Percentiles rank a stretch among this genome's conserved stretches.
phyloP scores from a whole-genome alignment of 441 rosid species.

The Daphne laureola region DNA sequence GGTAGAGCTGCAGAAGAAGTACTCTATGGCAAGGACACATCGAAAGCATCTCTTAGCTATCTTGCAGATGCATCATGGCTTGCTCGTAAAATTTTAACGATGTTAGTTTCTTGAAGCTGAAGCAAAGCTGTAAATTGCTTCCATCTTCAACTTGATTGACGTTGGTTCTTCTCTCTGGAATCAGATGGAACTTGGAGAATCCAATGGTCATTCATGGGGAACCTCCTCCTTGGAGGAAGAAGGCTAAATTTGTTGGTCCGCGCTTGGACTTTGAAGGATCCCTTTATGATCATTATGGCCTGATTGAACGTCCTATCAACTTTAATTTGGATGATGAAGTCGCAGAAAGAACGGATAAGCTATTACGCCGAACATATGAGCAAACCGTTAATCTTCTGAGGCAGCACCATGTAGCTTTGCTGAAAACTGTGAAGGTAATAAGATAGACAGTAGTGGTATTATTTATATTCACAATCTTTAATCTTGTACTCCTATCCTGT shows the following conservation, averaged over 20 bases:
- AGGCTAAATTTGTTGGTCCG: conserved; percentile 70
- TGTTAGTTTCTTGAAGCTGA: conserved; percentile 30
- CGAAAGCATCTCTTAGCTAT: conserved; percentile 73
- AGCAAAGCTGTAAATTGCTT: conserved; percentile 12
- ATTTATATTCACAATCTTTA: not conserved
- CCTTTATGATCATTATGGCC: conserved; percentile 65
- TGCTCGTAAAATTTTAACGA: conserved; percentile 84
- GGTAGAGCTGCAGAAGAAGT: conserved; percentile 98
- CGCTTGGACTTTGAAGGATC: conserved; percentile 92
- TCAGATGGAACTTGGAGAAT: conserved; percentile 91
- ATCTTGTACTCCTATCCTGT: too few species aligned
- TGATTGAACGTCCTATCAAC: conserved; percentile 74
- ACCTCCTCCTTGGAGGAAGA: conserved; percentile 86
- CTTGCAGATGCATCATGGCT: conserved; percentile 96
- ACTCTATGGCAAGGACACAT: conserved; percentile 78
- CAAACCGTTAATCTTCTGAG: conserved; percentile 62
- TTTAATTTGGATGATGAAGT: conserved; percentile 82
- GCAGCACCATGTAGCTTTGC: conserved; percentile 69
- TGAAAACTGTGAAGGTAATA: conserved; percentile 77
- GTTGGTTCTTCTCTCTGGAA: conserved; percentile 9
- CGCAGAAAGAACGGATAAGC: conserved; percentile 65
- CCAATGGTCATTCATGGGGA: conserved; percentile 94
- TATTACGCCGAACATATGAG: conserved; percentile 46
- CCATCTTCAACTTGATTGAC: conserved; percentile 8
- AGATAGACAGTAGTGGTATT: not conserved